Conservation (phyloP, 163 green algal species). For the Chlamydomonas reinhardtii region DNA sequence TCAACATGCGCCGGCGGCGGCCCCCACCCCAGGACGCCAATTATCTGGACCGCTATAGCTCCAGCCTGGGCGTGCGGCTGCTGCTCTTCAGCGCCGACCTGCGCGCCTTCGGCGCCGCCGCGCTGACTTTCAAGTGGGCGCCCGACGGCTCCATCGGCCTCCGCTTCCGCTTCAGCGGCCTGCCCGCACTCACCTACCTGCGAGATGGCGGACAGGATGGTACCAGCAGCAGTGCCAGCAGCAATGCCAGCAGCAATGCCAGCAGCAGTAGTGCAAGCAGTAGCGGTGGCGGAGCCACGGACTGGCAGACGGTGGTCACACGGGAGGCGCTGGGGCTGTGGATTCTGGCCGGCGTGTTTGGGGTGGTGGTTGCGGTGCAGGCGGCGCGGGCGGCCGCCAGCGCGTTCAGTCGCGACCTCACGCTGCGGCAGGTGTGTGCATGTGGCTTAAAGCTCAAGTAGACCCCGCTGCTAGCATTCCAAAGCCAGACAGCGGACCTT, state of each 20-base stretch:
- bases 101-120: constrained; percentile 39
- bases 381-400: background rate
- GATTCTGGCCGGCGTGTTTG: constrained; percentile 12
- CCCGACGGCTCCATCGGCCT: constrained; percentile 1
- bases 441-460: too few species aligned
- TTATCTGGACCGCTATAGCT: constrained; percentile 56
- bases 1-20: too few species aligned
- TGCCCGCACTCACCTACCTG: constrained; percentile 36
- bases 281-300: background rate
- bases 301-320: background rate
- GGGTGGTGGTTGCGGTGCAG: constrained; percentile 24
- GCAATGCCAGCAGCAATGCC: too few species aligned
- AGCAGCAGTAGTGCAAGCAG: too few species aligned
- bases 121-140: constrained; percentile 39
- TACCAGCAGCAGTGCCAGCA: too few species aligned
- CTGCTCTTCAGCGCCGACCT: constrained; percentile 55
- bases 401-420: background rate
- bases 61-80: constrained; percentile 47
- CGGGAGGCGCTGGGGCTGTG: constrained; percentile 15
- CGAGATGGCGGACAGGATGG: background rate
- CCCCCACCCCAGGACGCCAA: constrained; percentile 44
- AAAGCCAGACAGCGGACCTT: too few species aligned
- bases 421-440: background rate
- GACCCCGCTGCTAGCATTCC: too few species aligned
- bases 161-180: background rate